Evolutionary conservation across 176 grass and related monocot species (phyloP).

Genomic region (maize (Zea mays)): Zm-B73-REFERENCE-NAM-5.0 NC_050097.1:34491501-34492000

Average conservation of each 20-base stretch:
- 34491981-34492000: not conserved
- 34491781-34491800: not conserved
- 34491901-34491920: not conserved
- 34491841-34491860: not conserved
- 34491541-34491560: too few relatives aligned
- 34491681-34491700: not conserved
- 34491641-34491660: not conserved
- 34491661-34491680: not conserved
- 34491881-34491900: not conserved
- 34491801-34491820: not conserved
- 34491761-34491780: not conserved
- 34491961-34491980: not conserved
- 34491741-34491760: not conserved
- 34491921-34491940: not conserved
- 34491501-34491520: too few relatives aligned
- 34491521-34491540: too few relatives aligned
- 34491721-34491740: not conserved
- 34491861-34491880: not conserved
- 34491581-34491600: not conserved
- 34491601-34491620: too few relatives aligned
- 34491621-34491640: not conserved
- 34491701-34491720: not conserved
- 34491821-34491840: not conserved
- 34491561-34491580: too few relatives aligned
- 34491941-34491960: not conserved